phyloP scores from a whole-genome alignment of 1,139 yeast genomes.

The Meyerozyma elateridarum region DNA sequence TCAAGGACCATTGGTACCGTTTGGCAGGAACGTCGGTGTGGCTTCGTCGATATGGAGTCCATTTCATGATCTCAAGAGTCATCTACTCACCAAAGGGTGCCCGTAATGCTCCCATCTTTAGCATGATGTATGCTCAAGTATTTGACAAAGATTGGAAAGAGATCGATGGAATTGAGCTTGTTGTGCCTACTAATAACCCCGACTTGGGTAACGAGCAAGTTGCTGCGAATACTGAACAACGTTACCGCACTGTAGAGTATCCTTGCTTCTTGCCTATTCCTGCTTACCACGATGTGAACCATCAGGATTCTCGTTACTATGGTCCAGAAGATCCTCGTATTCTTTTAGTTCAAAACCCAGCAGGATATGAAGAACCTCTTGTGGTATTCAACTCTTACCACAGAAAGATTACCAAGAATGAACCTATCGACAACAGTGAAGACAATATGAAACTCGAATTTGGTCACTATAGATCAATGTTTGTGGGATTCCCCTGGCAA shows the following conservation, averaged over 20 bases:
- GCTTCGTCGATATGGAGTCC: slow-evolving; percentile 12
- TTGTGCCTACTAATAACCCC: slow-evolving; percentile 17
- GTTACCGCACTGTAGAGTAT: background rate
- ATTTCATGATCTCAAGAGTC: slow-evolving; percentile 12
- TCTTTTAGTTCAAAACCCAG: slow-evolving; percentile 4
- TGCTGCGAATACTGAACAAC: background rate
- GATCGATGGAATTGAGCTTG: slow-evolving; percentile 8
- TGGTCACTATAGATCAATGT: slow-evolving; percentile 6
- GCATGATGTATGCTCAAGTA: slow-evolving; percentile 10
- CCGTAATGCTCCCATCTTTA: slow-evolving; percentile 4
- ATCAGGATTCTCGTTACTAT: background rate
- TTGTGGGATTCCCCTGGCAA: slow-evolving; percentile 7
- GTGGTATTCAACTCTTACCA: slow-evolving; percentile 7
- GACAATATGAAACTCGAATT: slow-evolving; percentile 22
- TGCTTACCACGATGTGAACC: slow-evolving; percentile 4
- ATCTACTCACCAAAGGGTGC: slow-evolving; percentile 7
- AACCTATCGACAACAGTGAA: no score
- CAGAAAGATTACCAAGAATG: slow-evolving; percentile 9
- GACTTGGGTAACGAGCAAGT: slow-evolving; percentile 10
- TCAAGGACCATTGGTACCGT: slow-evolving; percentile 16
- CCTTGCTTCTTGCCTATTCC: slow-evolving; percentile 8
- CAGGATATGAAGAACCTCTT: slow-evolving; percentile 8
- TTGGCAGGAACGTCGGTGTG: slow-evolving; percentile 13
- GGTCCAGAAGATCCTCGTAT: slow-evolving; percentile 8
- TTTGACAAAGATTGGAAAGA: slow-evolving; percentile 11